Evolutionary conservation across 495 filamentous ascomycete species (phyloP), one percentile per base, ranked within the genome.

Genomic region (Chaetomium tenue): DNA sequence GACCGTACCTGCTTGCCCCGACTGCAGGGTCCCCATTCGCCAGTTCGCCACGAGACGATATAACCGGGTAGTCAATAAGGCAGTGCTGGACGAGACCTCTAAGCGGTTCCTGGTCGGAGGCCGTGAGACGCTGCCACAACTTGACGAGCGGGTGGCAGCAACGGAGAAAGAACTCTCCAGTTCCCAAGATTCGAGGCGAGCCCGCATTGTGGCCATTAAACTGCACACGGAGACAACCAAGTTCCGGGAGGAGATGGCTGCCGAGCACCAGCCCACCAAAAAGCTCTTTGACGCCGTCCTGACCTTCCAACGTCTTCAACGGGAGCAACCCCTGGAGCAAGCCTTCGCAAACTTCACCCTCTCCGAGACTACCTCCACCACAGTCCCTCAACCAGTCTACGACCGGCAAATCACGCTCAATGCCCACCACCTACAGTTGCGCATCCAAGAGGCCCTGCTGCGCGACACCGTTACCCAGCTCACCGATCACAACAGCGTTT

Each of bases 51-150:
- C 71, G 2, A 64, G 68, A 37, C 44, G 72, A n/a, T 75, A 73
- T 50, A 75, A 74, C 57, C 60, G 73, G 0, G 64, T 70, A 2
- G 63, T 75, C 48, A 75, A 74, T 61, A 69, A 65, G 57, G 72
- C 72, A 1, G 70, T 74, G 13, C 64, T 74, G 56, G 70, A 74
- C 59, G 70, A 74, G 60, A 71, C 70, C 23, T 64, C 70, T 28
- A 74, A 74, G 61, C 68, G 72, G 3, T 73, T 74, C 50, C 37
- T 71, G 39, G 37, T 60, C 1, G 60, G 8, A 47, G 70, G 72
- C 44, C 47, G 55, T 16, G 54, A 63, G 22, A 54, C 57, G 18
- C 64, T 72, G 53, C 44, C 59, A 20, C 55, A 57, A 13, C 63
- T 74, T 26, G 63, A 71, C 60, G 25, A 50, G 9, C 22, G 12